Percentiles rank a stretch among this genome's conserved stretches.
phyloP scores from a whole-genome alignment of 139 green algal genomes.

The Auxenochlorella pyrenoidosa region DNA sequence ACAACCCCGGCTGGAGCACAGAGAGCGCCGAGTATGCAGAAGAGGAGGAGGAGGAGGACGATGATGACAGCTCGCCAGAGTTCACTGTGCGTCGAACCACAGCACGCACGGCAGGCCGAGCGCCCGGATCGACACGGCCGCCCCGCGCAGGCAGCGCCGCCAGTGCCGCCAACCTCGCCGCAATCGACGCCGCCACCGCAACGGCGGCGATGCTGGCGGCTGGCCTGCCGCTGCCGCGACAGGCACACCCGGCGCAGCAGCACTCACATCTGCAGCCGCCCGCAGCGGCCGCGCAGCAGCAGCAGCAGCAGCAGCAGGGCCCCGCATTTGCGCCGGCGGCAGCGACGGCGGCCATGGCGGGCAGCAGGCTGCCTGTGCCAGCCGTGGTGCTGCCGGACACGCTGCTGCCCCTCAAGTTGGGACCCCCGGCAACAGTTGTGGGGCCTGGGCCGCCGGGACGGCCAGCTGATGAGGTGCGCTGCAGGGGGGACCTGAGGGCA shows the following conservation, averaged over 20 bases:
- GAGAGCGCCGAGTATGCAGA: not conserved
- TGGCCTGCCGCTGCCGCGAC: not conserved
- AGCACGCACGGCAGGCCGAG: constrained; percentile 8
- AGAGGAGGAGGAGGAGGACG: constrained; percentile 23
- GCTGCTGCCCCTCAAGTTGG: constrained; percentile 25
- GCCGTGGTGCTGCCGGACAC: constrained; percentile 6
- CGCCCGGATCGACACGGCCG: not conserved
- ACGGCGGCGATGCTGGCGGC: not conserved
- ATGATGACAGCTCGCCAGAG: constrained; percentile 3
- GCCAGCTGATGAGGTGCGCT: not conserved
- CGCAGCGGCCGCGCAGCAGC: not conserved
- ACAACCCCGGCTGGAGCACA: not conserved
- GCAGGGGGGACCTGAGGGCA: too few species aligned
- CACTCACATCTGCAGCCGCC: constrained; percentile 15
- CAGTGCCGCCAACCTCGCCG: too few species aligned
- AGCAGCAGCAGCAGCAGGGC: not conserved
- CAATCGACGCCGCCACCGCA: not conserved
- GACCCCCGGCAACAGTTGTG: not conserved
- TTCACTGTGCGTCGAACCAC: constrained; percentile 25
- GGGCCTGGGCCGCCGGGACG: not conserved
- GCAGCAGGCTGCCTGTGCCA: not conserved
- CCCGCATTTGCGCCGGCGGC: not conserved
- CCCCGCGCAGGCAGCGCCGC: not conserved
- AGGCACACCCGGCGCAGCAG: constrained; percentile 22
- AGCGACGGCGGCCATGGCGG: not conserved